phyloP scores from a whole-genome alignment of 352 stramenopile genomes.

The Phytophthora niederhauseri region DNA sequence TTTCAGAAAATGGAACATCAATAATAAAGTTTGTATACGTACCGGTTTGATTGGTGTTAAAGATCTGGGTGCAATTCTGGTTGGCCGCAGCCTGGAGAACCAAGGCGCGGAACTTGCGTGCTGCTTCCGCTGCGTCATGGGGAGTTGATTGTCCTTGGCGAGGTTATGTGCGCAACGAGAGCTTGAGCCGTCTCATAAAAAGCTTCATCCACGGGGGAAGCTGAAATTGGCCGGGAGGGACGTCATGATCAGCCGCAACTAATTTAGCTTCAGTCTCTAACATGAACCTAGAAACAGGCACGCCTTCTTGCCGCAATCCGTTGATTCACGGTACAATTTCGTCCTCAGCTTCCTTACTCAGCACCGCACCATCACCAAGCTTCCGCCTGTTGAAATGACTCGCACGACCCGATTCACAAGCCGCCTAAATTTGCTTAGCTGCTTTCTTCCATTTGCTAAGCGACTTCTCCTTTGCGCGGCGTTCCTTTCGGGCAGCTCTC shows the following conservation, averaged over 20 bases:
- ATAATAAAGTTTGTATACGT: background rate
- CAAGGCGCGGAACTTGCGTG: background rate
- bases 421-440: background rate
- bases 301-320: conserved; percentile 12
- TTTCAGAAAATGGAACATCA: background rate
- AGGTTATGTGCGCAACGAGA: conserved; percentile 14
- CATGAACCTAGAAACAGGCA: conserved; percentile 7
- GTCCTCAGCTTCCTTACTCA: background rate
- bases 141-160: conserved; percentile 16
- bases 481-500: background rate
- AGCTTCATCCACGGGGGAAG: conserved; percentile 6
- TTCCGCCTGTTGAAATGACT: conserved; percentile 3
- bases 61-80: conserved; percentile 14
- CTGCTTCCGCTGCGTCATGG: conserved; percentile 12
- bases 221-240: too few species aligned
- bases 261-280: conserved; percentile 12
- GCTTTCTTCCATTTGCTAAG: conserved; percentile 9
- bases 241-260: conserved; percentile 1
- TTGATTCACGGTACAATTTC: conserved; percentile 15
- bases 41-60: conserved; percentile 17
- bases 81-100: conserved; percentile 12
- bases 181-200: conserved; percentile 11
- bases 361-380: background rate
- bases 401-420: background rate
- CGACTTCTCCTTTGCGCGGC: conserved; percentile 9